These are phyloP conservation scores for Pyricularia pennisetigena DNA, from an alignment of 2,329 filamentous ascomycete genomes.

Conservation along the genomic window DNA sequence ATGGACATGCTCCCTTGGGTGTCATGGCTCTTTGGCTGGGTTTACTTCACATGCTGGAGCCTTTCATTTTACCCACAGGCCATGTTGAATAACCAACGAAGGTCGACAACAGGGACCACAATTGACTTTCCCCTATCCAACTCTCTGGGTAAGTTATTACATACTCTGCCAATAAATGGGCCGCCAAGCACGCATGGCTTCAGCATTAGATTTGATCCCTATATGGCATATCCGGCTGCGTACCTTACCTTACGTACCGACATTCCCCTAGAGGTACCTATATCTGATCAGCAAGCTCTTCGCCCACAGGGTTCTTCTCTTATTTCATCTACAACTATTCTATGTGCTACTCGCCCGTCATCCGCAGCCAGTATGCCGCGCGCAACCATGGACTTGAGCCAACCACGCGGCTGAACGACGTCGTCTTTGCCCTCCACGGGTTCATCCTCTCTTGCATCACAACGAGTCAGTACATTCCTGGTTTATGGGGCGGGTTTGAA, in stretches of 20 bases:
- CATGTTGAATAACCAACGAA: conserved; percentile 65
- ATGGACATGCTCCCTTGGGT: conserved; percentile 32
- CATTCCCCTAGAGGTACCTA: not conserved
- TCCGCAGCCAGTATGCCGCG: conserved; percentile 74
- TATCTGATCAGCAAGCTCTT: not conserved
- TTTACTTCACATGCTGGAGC: conserved; percentile 72
- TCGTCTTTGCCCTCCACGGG: conserved; percentile 79
- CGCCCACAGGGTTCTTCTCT: conserved; percentile 50
- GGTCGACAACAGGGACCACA: conserved; percentile 72
- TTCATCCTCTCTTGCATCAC: conserved; percentile 60
- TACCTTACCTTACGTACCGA: not conserved
- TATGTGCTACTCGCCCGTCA: conserved; percentile 69
- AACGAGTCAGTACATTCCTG: conserved; percentile 63
- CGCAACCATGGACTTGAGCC: conserved; percentile 68
- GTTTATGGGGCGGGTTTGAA: conserved; percentile 63
- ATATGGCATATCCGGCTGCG: not conserved
- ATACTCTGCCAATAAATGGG: not conserved
- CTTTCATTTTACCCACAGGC: conserved; percentile 89
- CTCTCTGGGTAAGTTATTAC: conserved; percentile 37
- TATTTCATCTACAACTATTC: conserved; percentile 67
- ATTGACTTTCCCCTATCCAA: conserved; percentile 83
- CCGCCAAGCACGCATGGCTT: not conserved
- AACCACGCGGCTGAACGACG: conserved; percentile 82
- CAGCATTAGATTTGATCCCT: not conserved
- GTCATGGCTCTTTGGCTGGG: conserved; percentile 60